Base-by-base conservation (phyloP, 192 early-diverging fungal genomes). In the Mortierella claussenii region DNA sequence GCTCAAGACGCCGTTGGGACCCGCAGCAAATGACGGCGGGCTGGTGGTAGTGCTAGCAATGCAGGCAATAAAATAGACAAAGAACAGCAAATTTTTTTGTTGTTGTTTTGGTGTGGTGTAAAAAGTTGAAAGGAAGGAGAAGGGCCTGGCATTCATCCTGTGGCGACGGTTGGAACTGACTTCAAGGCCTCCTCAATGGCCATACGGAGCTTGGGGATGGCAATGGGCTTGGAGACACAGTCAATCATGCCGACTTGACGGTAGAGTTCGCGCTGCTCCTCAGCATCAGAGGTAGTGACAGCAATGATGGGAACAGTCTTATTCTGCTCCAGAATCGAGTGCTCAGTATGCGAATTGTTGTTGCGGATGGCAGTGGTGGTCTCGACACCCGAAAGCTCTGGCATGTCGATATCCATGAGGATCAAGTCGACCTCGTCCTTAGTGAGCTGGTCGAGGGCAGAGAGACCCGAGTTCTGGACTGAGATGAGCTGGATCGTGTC, bases 381-480 rank as follows among this genome's bases (percentile, higher is more conserved):
- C 64, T 89, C 83, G 28, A 88, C 80, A 46, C 89, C 89, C 27
- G 81, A 85, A 30, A 91, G 59, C 20, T 75, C 81, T 10, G 89
- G 88, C 89, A 89, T 89, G 60, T 90, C 89, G 70, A 91, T 91
- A 55, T 91, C 89, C 71, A 91, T 84, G 20, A 91, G 76, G 32
- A 91, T 79, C 15, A 87, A 54, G 74, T 91, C 89, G 64, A 85
- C 87, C 30, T 73, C 45, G 27, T 78, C 62, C 46, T 68, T 52
- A 17, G 68, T 52, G 34, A 91, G 76, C 23, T 81, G 60, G 37
- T 81, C 59, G 8, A 91, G 55, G 26, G 85, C 86, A 32, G 80
- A 64, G 37, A 80, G 64, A 21, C 89, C 89, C 37, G 81, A 84
- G 34, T 73, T 67, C 43, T 80, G 79, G 20, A 81, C 65, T 23